Percentiles rank a stretch among this genome's conserved stretches.
Conservation (phyloP, 2,329 filamentous ascomycete genomes). For the Cryphonectria nitschkei region DNA sequence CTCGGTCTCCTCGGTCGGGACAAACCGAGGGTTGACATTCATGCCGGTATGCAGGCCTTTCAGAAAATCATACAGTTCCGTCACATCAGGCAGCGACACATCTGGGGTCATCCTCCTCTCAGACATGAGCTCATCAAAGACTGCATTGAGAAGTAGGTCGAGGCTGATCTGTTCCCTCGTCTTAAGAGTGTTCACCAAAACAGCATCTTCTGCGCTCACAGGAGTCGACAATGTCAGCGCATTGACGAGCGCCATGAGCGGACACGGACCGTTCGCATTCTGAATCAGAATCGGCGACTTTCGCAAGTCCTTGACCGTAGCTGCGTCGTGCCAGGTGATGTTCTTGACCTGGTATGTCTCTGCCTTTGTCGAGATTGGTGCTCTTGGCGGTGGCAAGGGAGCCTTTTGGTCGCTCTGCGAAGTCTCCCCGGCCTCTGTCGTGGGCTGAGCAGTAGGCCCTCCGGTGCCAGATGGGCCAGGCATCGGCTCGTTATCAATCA, state of each 20-base stretch:
- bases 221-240: slow-evolving; percentile 84
- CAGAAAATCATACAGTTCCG: slow-evolving; percentile 85
- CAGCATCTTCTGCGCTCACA: slow-evolving; percentile 62
- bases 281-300: slow-evolving; percentile 89
- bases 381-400: slow-evolving; percentile 43
- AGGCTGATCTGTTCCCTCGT: slow-evolving; percentile 87
- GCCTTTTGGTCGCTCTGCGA: slow-evolving; percentile 28
- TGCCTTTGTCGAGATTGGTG: slow-evolving; percentile 50
- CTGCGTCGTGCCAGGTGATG: slow-evolving; percentile 78
- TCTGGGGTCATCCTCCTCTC: slow-evolving; percentile 66
- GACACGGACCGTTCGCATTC: slow-evolving; percentile 93
- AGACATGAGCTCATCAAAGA: slow-evolving; percentile 93
- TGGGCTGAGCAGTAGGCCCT: slow-evolving; percentile 46
- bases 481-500: slow-evolving; percentile 50
- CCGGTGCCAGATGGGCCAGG: slow-evolving; percentile 40
- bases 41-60: slow-evolving; percentile 91
- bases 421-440: slow-evolving; percentile 37
- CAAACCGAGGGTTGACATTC: slow-evolving; percentile 94
- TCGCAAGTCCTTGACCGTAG: slow-evolving; percentile 62
- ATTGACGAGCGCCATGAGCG: slow-evolving; percentile 89
- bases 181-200: slow-evolving; percentile 75
- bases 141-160: slow-evolving; percentile 80
- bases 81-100: slow-evolving; percentile 77
- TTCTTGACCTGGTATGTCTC: slow-evolving; percentile 95
- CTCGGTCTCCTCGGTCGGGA: slow-evolving; percentile 58